Percentiles rank a stretch among this genome's conserved stretches.
Conservation (phyloP, 495 filamentous ascomycete species). For the Neurospora intermedia region DNA sequence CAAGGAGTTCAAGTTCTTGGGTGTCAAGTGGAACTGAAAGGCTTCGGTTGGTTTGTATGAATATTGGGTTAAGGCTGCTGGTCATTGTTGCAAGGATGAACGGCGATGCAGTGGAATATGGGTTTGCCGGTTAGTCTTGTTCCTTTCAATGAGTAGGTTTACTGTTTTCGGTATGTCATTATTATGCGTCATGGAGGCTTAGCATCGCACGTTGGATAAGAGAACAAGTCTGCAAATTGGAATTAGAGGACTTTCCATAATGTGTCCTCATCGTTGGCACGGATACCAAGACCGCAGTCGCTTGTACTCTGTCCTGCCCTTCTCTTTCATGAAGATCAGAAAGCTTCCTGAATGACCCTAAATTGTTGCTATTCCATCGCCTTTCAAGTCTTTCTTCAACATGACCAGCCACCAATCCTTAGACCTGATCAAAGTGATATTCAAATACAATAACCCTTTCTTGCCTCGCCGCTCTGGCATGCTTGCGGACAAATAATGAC, state of each 20-base stretch:
- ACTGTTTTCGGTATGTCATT: not conserved
- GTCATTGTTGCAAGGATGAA: not conserved
- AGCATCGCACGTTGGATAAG: not conserved
- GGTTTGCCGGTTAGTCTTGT: not conserved
- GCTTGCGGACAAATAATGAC: not conserved
- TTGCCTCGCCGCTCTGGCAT: not conserved
- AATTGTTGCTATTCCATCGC: not conserved
- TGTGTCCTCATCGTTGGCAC: not conserved
- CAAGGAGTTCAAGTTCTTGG: constrained; percentile 48
- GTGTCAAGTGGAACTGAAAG: constrained; percentile 50
- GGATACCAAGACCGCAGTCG: not conserved
- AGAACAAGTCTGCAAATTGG: not conserved
- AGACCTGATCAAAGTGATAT: not conserved
- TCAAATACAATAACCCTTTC: not conserved
- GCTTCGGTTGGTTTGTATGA: not conserved
- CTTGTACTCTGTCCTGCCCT: not conserved
- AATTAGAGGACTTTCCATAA: not conserved
- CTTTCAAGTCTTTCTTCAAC: not conserved
- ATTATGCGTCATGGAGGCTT: not conserved
- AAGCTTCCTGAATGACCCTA: not conserved
- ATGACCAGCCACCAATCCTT: not conserved
- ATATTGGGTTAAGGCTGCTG: not conserved
- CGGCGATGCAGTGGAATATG: not conserved
- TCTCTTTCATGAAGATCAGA: not conserved
- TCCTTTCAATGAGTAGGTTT: not conserved